Evolutionary conservation across 2,329 filamentous ascomycete species (phyloP), one percentile per base, ranked within the genome.

Genomic region (Apiospora saccharicola): DNA sequence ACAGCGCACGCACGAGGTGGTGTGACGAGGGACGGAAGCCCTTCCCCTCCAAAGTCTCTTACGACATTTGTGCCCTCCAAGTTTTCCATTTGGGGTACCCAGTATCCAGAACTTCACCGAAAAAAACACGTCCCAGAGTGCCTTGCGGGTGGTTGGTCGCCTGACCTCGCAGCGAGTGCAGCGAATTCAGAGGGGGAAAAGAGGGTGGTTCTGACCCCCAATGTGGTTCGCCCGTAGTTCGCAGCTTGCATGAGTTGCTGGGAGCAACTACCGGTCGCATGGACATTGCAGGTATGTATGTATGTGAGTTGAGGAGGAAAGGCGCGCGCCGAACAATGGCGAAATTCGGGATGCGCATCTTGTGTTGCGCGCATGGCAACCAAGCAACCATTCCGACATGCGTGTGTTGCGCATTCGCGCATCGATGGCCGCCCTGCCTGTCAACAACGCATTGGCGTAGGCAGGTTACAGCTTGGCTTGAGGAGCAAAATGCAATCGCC

Each of bases 41-140:
- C n/a, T 64, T 41, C 57, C 13, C 57, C 57, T 13, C 57, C 34
- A 64, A 64, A 41, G 57, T 64, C 57, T 64, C 57, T 64, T 64
- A 64, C 57, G 57, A 64, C 57, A 64, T 64, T 64, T 41, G 57
- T 64, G 34, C 57, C 57, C 57, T 64, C 57, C 57, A 64, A 64
- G 34, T 64, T 64, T 64, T 64, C 34, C 57, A 22, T 41, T 64
- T 41, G 57, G 57, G 34, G 57, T n/a, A 64, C n/a, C 34, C 57
- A 64, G 57, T 24, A 41, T n/a, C 57, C 57, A 64, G 57, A 64
- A 37, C 34, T 64, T 64, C 57, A 64, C 57, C 57, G 57, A 64
- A 64, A 64, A 64, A 64, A 4, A 41, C 57, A 64, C 12, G 57
- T 22, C 30, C 57, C 57, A 64, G 41, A 8, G 34, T 41, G 57